Evolutionary conservation across 2,329 filamentous ascomycete species (phyloP).

Genomic region (Aureobasidium lini): DNA sequence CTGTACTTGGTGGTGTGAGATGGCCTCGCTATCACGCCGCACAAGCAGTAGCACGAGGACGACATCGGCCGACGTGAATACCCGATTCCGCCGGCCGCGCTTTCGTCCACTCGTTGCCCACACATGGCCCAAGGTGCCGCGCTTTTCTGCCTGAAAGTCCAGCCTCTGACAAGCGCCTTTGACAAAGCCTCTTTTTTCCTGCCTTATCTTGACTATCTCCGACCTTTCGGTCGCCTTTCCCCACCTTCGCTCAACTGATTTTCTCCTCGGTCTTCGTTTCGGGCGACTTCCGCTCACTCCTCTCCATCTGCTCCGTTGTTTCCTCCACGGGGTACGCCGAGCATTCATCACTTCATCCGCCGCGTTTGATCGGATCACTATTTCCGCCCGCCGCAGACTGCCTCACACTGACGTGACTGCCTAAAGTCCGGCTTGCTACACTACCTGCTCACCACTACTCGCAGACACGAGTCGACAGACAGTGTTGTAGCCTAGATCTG

Average conservation of each 20-base stretch:
- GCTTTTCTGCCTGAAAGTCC: not conserved
- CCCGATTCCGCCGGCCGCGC: not conserved
- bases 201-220: slow-evolving; percentile 9
- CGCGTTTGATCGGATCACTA: not conserved
- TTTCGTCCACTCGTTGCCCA: slow-evolving; percentile 8
- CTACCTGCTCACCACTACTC: not conserved
- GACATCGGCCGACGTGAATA: slow-evolving; percentile 6
- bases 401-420: not conserved
- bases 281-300: not conserved
- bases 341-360: slow-evolving; percentile 1
- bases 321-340: slow-evolving; percentile 9
- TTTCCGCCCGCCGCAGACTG: not conserved
- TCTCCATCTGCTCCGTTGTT: slow-evolving; percentile 1
- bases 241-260: not conserved
- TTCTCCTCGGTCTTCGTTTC: slow-evolving; percentile 8
- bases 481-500: not conserved
- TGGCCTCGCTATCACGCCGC: slow-evolving; percentile 7
- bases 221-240: not conserved
- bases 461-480: not conserved
- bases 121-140: not conserved
- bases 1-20: slow-evolving; percentile 3
- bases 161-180: not conserved
- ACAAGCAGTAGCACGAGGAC: not conserved
- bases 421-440: not conserved
- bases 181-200: not conserved